phyloP scores from a whole-genome alignment of 1,284 basidiomycete species.

The Leccinum subspadiceum region DNA sequence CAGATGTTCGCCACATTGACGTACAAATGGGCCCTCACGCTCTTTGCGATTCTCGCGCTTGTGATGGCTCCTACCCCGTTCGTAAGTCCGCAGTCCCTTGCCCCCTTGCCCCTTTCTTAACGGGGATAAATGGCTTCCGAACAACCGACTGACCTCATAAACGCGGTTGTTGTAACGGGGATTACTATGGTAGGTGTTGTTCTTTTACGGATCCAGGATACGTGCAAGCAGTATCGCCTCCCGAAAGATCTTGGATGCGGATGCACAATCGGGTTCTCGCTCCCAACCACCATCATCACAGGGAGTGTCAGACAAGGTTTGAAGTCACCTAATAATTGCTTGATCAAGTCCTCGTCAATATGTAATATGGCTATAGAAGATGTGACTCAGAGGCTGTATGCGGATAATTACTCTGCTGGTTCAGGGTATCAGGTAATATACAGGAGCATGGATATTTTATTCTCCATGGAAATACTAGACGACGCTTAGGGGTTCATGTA shows the following conservation, averaged over 20 bases:
- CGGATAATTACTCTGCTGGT: slow-evolving; percentile 4
- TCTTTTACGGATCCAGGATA: slow-evolving; percentile 37
- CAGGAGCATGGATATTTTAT: not conserved
- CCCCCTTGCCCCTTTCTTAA: not conserved
- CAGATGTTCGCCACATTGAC: slow-evolving; percentile 59
- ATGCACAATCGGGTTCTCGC: slow-evolving; percentile 2
- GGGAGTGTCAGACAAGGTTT: slow-evolving; percentile 15
- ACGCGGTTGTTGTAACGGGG: not conserved
- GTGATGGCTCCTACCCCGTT: slow-evolving; percentile 66
- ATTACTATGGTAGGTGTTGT: slow-evolving; percentile 15
- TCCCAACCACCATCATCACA: not conserved
- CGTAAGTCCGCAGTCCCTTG: slow-evolving; percentile 36
- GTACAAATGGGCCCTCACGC: slow-evolving; percentile 69
- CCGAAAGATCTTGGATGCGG: slow-evolving; percentile 38
- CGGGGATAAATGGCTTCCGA: not conserved
- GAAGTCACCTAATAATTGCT: not conserved
- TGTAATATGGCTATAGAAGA: not conserved
- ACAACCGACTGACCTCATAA: slow-evolving; percentile 3
- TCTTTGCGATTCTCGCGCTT: slow-evolving; percentile 59
- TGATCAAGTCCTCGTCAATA: not conserved
- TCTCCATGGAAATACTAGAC: not conserved
- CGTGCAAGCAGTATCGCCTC: slow-evolving; percentile 62
- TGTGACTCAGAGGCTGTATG: not conserved
- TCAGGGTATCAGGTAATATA: not conserved
- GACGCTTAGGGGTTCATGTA: not conserved